phyloP scores from a whole-genome alignment of 768 basidiomycete genomes.

The Rhizopogon vinicolor region DNA sequence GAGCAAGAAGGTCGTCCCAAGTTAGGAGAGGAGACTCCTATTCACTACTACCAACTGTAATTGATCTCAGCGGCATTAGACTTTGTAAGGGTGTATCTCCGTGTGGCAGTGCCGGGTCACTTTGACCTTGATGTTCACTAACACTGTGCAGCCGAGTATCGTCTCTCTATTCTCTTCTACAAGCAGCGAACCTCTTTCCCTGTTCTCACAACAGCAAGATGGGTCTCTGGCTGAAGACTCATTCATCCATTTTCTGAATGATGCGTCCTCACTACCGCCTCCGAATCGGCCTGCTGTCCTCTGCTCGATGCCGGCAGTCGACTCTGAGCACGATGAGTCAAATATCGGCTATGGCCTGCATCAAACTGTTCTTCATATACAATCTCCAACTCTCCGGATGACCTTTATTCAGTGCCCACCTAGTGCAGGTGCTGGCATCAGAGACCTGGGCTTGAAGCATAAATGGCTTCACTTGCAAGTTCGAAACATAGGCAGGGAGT shows the following conservation, averaged over 20 bases:
- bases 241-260: constrained; percentile 59
- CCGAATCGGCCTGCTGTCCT: constrained; percentile 43
- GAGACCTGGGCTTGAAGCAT: constrained; percentile 56
- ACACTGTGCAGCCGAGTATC: constrained; percentile 53
- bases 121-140: constrained; percentile 46
- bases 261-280: constrained; percentile 43
- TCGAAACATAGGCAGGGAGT: constrained; percentile 60
- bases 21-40: no score
- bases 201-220: constrained; percentile 51
- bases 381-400: constrained; percentile 65
- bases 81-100: no score
- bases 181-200: constrained; percentile 50
- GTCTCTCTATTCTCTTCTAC: constrained; percentile 79
- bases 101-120: neutral
- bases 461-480: constrained; percentile 76
- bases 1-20: no score
- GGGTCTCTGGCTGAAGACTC: constrained; percentile 54
- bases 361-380: constrained; percentile 75
- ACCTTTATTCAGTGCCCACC: constrained; percentile 68
- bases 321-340: constrained; percentile 23
- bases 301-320: constrained; percentile 36
- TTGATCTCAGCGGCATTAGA: neutral
- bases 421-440: constrained; percentile 5
- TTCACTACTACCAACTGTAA: no score
- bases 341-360: constrained; percentile 36